phyloP scores from a whole-genome alignment of 768 basidiomycete species.

The Boletus huronensis region DNA sequence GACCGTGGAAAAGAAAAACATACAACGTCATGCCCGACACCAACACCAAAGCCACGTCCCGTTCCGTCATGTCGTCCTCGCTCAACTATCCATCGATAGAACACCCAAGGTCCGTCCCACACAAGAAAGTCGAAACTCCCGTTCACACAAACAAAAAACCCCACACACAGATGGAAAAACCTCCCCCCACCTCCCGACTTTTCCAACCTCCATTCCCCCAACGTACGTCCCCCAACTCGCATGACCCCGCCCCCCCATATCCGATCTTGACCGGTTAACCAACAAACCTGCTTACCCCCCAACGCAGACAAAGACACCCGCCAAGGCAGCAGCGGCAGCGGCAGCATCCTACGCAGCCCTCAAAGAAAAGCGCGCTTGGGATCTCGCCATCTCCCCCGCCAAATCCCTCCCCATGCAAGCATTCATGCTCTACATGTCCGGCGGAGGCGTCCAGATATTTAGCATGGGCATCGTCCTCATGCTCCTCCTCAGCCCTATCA shows the following conservation, averaged over 20 bases:
- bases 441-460: constrained; percentile 92
- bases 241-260: no score
- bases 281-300: neutral
- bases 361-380: constrained; percentile 82
- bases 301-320: constrained; percentile 41
- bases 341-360: constrained; percentile 58
- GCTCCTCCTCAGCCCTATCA: constrained; percentile 84
- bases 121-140: no score
- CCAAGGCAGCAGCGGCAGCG: constrained; percentile 33
- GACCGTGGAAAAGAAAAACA: no score
- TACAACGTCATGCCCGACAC: neutral
- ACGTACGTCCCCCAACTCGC: constrained; percentile 18
- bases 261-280: neutral
- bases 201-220: constrained; percentile 40
- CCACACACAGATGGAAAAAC: constrained; percentile 58
- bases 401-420: constrained; percentile 96
- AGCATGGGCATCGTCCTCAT: constrained; percentile 96
- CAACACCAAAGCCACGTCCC: neutral
- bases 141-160: no score
- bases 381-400: constrained; percentile 77
- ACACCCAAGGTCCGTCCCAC: constrained; percentile 27
- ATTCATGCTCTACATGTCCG: constrained; percentile 99
- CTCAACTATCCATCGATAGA: constrained; percentile 34
- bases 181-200: constrained; percentile 71
- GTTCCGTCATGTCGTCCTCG: constrained; percentile 23